These are phyloP conservation scores for Monilinia fructicola DNA, from an alignment of 2,329 filamentous ascomycete species.

Conservation along the genomic window DNA sequence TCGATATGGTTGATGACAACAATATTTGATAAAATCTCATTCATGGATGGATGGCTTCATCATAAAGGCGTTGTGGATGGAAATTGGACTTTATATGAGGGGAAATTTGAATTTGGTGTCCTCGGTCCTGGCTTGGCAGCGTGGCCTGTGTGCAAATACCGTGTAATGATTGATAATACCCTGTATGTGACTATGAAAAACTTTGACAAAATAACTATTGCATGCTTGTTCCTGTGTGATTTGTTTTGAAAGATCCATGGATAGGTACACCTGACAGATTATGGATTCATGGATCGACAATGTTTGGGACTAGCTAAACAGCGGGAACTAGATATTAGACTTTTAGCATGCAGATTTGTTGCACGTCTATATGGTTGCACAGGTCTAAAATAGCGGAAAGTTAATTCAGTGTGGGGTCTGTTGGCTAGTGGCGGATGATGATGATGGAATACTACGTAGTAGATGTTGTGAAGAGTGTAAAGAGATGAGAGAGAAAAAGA, in stretches of 20 bases:
- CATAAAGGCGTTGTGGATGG: conserved; percentile 15
- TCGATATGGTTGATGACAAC: conserved; percentile 55
- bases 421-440: too few species aligned
- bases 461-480: too few species aligned
- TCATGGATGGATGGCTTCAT: conserved; percentile 16
- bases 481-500: too few species aligned
- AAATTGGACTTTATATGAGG: neutral
- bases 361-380: conserved; percentile 2
- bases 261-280: neutral
- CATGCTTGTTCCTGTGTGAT: neutral
- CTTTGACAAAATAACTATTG: neutral
- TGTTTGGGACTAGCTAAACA: neutral
- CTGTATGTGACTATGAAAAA: conserved; percentile 14
- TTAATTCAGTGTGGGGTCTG: too few species aligned
- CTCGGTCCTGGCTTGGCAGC: conserved; percentile 8
- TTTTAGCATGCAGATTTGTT: neutral
- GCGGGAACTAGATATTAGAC: conserved; percentile 11
- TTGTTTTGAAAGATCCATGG: neutral
- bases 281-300: neutral
- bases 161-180: conserved; percentile 20
- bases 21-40: neutral
- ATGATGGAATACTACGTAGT: too few species aligned
- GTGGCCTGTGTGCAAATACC: conserved; percentile 3
- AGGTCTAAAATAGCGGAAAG: neutral
- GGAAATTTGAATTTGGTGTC: conserved; percentile 8